Conservation (phyloP, 306 rosid species). For the Glycine latifolia region DNA sequence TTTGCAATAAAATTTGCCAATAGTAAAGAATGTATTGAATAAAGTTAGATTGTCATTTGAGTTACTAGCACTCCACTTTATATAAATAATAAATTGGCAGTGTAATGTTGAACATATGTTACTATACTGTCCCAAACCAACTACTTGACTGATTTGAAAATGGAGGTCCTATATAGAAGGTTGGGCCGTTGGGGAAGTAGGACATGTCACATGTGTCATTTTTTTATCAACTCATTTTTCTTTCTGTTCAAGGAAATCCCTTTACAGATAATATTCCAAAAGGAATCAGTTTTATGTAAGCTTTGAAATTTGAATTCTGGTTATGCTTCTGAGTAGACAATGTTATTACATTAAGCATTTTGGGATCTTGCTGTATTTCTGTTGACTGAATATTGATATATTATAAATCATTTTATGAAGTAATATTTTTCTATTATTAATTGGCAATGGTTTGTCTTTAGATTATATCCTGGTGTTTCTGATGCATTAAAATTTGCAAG, state of each 20-base stretch:
- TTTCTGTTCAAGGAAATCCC: too few species aligned
- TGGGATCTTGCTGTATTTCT: not conserved
- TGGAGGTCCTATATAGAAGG: not conserved
- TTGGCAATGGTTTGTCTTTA: constrained; percentile 41
- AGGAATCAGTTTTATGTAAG: constrained; percentile 13
- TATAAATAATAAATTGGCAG: not conserved
- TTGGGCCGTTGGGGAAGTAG: constrained; percentile 6
- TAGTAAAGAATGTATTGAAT: not conserved
- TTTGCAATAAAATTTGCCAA: not conserved
- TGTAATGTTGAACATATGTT: constrained; percentile 19
- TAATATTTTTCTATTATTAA: constrained; percentile 21
- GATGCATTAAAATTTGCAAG: constrained; percentile 85
- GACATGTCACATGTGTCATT: not conserved
- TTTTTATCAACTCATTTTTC: not conserved
- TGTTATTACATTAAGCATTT: not conserved
- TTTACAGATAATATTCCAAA: not conserved
- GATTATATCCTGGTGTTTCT: constrained; percentile 90
- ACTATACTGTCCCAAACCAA: not conserved
- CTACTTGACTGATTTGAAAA: not conserved
- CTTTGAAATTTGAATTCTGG: not conserved
- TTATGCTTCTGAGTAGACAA: constrained; percentile 29
- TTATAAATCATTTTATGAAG: constrained; percentile 27
- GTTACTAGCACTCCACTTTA: not conserved
- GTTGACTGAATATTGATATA: constrained; percentile 7
- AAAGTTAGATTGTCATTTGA: not conserved